phyloP scores from a whole-genome alignment of 2,329 filamentous ascomycete species.

The Penicillium frequentans region DNA sequence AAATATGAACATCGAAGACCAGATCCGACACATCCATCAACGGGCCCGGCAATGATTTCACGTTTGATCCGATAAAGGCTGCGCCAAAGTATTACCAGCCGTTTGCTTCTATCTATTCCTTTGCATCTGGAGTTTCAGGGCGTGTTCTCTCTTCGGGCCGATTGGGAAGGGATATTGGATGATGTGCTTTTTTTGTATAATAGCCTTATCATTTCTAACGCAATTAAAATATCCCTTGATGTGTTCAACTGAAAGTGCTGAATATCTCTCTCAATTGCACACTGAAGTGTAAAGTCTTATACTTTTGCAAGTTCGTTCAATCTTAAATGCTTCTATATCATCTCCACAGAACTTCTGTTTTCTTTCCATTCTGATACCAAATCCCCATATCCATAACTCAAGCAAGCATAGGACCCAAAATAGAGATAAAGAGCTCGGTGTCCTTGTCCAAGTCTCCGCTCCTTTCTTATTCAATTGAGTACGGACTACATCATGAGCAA shows the following conservation, averaged over 20 bases:
- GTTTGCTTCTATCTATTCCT: background rate
- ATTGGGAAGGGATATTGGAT: constrained; percentile 3
- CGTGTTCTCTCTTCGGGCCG: background rate
- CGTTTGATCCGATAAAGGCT: background rate
- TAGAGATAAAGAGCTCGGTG: background rate
- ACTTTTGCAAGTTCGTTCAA: background rate
- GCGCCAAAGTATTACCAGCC: background rate
- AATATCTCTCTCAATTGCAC: background rate
- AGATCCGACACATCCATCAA: constrained; percentile 70
- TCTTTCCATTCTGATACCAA: background rate
- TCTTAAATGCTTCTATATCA: background rate
- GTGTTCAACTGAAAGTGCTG: background rate
- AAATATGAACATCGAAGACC: constrained; percentile 76
- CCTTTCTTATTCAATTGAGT: background rate
- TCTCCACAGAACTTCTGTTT: background rate
- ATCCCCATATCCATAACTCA: background rate
- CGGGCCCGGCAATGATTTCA: constrained; percentile 45
- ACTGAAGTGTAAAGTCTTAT: background rate
- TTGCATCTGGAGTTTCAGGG: background rate
- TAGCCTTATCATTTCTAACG: constrained; percentile 1
- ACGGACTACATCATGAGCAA: background rate
- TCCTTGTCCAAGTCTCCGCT: background rate
- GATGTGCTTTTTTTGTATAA: constrained; percentile 11
- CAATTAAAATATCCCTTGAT: background rate
- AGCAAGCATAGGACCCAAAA: background rate